Evolutionary conservation across 495 filamentous ascomycete genomes (phyloP), one percentile per base, ranked within the genome.

Genomic region (Neurospora sp.): DNA sequence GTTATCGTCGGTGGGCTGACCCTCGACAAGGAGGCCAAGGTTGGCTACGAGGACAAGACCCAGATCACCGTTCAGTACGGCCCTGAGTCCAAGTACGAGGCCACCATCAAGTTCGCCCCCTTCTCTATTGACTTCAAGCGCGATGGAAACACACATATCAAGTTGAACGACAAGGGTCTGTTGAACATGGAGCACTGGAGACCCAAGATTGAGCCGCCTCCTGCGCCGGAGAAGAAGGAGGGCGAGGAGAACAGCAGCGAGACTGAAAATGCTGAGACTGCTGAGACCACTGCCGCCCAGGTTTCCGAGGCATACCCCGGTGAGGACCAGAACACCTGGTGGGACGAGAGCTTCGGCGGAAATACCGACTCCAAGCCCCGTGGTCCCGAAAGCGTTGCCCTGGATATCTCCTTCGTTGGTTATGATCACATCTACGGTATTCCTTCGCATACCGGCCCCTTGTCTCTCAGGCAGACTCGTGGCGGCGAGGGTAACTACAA

Each of bases 131-230:
- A 96, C 20, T 98, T 99, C 81, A 89, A 93, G 79, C 86, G 94
- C 46, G 92, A 94, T 75, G 93, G 91, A 18, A 83, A 89, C 75
- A 91, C 90, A n/a, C 93, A 98, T 71, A 87, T 98, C 73, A 91
- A 92, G 76, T 85, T 99, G 77, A 98, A 98, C 80, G 90, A 94
- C 75, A 89, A 91, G 16, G 95, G 94, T 7, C 81, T 96, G 73
- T 78, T 98, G 82, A 98, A 97, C 76, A 80, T 98, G 78, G 96
- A 99, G 80, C 96, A 98, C 80, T 99, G 96, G 96, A 87, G 96
- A 74, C 88, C 91, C 8, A 98, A 97, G 87, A 84, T 92, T 8
- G 95, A 97, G 70, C 86, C 88, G 78, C 77, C 83, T 31, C 82
- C 86, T 12, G 85, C 82, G 70, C 83, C 86, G 23, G 84, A 86